A percentile compares a stretch with the other conserved stretches of the same genome.
These are phyloP conservation scores for Ophiostoma piceae DNA, from an alignment of 2,329 filamentous ascomycete species.

Conservation along the genomic window DNA sequence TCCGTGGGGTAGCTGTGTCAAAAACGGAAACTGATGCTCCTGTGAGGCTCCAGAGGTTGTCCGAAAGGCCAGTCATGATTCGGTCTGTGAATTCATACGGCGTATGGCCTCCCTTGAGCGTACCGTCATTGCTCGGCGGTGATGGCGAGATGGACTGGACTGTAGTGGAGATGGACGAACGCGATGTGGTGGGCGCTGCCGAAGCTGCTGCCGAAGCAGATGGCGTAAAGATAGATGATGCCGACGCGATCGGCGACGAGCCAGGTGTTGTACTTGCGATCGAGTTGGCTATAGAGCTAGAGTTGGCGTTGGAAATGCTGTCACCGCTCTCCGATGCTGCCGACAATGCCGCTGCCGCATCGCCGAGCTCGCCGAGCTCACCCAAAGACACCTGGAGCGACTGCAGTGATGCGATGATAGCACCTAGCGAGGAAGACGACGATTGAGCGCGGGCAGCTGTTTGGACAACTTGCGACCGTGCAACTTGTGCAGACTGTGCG, in stretches of 20 bases:
- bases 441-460: constrained; percentile 20
- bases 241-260: constrained; percentile 13
- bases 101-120: not conserved
- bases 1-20: not conserved
- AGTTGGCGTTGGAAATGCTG: constrained; percentile 8
- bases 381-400: constrained; percentile 21
- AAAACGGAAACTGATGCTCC: constrained; percentile 14
- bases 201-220: not conserved
- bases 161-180: constrained; percentile 1
- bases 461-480: constrained; percentile 4
- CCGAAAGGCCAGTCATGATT: not conserved
- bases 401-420: constrained; percentile 21
- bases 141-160: constrained; percentile 10
- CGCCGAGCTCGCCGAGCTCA: constrained; percentile 6
- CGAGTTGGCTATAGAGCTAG: not conserved
- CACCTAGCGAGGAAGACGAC: constrained; percentile 17
- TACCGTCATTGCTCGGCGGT: not conserved
- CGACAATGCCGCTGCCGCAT: not conserved
- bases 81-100: not conserved
- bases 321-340: constrained; percentile 12
- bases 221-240: constrained; percentile 8
- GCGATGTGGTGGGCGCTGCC: not conserved
- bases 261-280: constrained; percentile 11
- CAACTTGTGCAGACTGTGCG: not conserved
- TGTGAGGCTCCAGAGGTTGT: constrained; percentile 9